phyloP scores from a whole-genome alignment of 805 yeast species.

The Candida endomychidarum region DNA sequence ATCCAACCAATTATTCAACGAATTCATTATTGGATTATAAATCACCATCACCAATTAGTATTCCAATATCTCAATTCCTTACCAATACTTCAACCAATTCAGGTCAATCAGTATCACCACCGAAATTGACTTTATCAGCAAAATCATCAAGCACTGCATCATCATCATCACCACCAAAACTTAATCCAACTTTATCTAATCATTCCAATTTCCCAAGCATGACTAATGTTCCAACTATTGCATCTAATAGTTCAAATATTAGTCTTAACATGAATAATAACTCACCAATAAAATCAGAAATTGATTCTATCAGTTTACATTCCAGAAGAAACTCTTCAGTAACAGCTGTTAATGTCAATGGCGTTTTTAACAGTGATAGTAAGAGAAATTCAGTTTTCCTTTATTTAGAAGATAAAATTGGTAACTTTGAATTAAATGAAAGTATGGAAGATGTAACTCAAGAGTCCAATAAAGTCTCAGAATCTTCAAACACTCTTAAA shows the following conservation, averaged over 20 bases:
- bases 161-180: conserved; percentile 9
- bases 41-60: conserved; percentile 31
- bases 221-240: conserved; percentile 9
- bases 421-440: conserved; percentile 37
- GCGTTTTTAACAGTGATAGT: conserved; percentile 30
- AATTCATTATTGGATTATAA: conserved; percentile 31
- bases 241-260: conserved; percentile 6
- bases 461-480: conserved; percentile 2
- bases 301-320: conserved; percentile 11
- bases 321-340: conserved; percentile 41
- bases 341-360: conserved; percentile 44
- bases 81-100: conserved; percentile 10
- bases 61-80: conserved; percentile 21
- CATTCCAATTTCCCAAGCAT: conserved; percentile 12
- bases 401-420: conserved; percentile 46
- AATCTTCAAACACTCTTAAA: conserved; percentile 1
- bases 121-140: conserved; percentile 9
- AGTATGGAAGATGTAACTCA: conserved; percentile 12
- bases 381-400: conserved; percentile 41
- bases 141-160: conserved; percentile 10
- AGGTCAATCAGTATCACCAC: conserved; percentile 8
- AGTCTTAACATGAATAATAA: conserved; percentile 2
- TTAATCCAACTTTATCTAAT: conserved; percentile 10
- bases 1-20: conserved; percentile 57
- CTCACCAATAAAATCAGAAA: conserved; percentile 10